Base-by-base conservation (phyloP, 805 yeast genomes). In the Spathaspora gorwiae region DNA sequence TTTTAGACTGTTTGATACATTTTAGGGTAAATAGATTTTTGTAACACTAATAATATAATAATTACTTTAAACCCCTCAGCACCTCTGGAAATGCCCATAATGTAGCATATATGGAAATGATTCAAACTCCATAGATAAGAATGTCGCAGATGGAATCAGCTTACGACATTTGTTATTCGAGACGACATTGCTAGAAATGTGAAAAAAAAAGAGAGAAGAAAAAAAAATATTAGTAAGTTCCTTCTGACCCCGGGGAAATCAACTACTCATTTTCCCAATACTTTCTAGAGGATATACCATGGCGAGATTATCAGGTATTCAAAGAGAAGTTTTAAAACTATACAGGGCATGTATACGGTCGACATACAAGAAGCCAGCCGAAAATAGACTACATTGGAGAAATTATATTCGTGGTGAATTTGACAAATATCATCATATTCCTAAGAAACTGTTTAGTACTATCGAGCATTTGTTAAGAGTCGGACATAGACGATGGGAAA, bases 401-500 rank as follows among this genome's bases (percentile, higher is more conserved):
- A 31, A 14, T 2, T 85, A 71, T 56, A 63, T 80, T 3, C 75
- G 83, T 42, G 53, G 53, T n/a, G 92, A 88, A 58, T 92, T 90
- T 61, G 66, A 57, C 12, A 80, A 80, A 53, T 71, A 81, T 59
- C 66, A 71, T 41, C 54, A 61, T 29, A 64, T 90, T 9, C 80
- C 85, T 33, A 83, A 85, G 61, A 84, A 87, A 54, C 95, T 88
- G 52, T 90, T 90, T 61, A 74, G 84, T 37, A 85, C 96, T 1
- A 81, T 90, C 37, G 98, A 90, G 60, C 90, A 90, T 64, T 70
- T 92, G 34, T 63, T 90, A 35, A 72, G 98, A 47, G 74, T 77
- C 3, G 98, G 98, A 4, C 72, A 77, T 49, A 80, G 83, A 57
- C 72, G 85, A 55, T 71, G 76, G 41, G 95, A 89, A 50, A 78